These are phyloP conservation scores for Arctostaphylos glauca DNA, from an alignment of 148 eudicot genomes.

Conservation along the genomic window DNA sequence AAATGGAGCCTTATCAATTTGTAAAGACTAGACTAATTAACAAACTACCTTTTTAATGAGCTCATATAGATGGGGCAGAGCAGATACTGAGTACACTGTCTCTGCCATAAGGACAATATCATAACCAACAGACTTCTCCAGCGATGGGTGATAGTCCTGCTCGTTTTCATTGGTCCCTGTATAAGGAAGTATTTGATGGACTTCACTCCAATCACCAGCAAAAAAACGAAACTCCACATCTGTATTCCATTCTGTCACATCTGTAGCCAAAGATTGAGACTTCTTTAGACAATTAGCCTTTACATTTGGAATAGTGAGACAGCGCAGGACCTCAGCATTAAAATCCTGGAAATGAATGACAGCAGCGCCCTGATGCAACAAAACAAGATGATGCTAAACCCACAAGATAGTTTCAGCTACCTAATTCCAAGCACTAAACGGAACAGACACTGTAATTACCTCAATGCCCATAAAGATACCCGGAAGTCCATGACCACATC, in stretches of 20 bases:
- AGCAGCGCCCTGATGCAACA: slow-evolving; percentile 63
- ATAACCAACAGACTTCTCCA: slow-evolving; percentile 40
- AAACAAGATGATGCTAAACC: slow-evolving; percentile 7
- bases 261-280: slow-evolving; percentile 17
- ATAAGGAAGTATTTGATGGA: slow-evolving; percentile 57
- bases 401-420: slow-evolving; percentile 5
- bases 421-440: slow-evolving; percentile 6
- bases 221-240: slow-evolving; percentile 58
- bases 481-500: slow-evolving; percentile 99
- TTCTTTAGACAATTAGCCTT: slow-evolving; percentile 48
- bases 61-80: slow-evolving; percentile 60
- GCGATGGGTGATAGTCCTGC: slow-evolving; percentile 13
- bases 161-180: slow-evolving; percentile 24
- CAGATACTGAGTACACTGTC: slow-evolving; percentile 80
- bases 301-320: slow-evolving; percentile 86
- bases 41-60: slow-evolving; percentile 69
- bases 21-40: slow-evolving; percentile 2
- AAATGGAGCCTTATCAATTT: neutral
- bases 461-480: slow-evolving; percentile 80
- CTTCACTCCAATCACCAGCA: slow-evolving; percentile 93
- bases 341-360: slow-evolving; percentile 92
- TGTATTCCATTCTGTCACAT: slow-evolving; percentile 15
- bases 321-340: slow-evolving; percentile 77
- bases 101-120: slow-evolving; percentile 97
- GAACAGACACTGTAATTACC: slow-evolving; percentile 35